Evolutionary conservation across 2,329 filamentous ascomycete species (phyloP), one percentile per base, ranked within the genome.

Genomic region (Shiraia bambusicola): DNA sequence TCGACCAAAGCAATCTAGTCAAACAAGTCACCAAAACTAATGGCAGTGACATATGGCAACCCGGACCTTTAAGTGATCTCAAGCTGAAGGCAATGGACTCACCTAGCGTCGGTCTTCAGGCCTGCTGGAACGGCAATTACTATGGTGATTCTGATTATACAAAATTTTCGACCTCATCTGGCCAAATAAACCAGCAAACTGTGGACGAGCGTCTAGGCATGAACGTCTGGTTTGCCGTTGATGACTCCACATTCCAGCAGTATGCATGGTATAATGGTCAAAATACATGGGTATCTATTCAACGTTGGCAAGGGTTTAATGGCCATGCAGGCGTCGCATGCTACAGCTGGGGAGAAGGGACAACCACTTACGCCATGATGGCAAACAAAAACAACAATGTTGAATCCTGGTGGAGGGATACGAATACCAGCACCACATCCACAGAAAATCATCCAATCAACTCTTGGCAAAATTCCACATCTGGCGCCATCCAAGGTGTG

Each of bases 1-100:
- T 75, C 16, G 65, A 69, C 36, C 51, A 58, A 2, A 61, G 70
- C 46, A 69, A 71, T 38, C 62, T 49, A 2, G 44, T 75, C 24
- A 61, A 61, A 26, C 71, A 75, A 47, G 54, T 68, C 13, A 61
- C 58, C 2, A 69, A 71, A 38, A 62, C 57, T 29, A 74, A 73
- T 42, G 55, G 59, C 8, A 68, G 69, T 27, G 45, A 52, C 15
- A 46, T 73, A 12, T 75, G 72, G 72, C 37, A 51, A 12, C 57
- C 69, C 10, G 73, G 72, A 0, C 44, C 66, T 49, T 40, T 66
- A 10, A 63, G 84, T 55, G 88, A 95, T 66, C 84, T 88, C 50
- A 89, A 94, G 49, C 80, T 88, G 28, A 84, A 94, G 50, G 86
- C 84, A 53, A 94, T 94, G 67, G 92, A 97, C 71, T 86, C 89